Conservation (phyloP, 106 monocot genomes). For the Triglochin maritima region DNA sequence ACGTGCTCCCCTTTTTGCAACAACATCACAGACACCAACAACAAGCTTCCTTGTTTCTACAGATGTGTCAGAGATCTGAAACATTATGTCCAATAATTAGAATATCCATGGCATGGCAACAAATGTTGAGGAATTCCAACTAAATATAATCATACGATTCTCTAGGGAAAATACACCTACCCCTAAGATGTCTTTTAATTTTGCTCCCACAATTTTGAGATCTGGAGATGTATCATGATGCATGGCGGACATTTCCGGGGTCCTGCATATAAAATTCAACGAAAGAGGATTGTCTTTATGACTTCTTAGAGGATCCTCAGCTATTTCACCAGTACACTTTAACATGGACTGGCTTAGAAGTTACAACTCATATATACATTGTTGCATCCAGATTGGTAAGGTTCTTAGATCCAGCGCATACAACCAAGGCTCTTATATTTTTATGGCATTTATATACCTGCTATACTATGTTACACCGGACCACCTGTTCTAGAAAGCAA, state of each 20-base stretch:
- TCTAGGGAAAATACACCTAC: slow-evolving; percentile 20
- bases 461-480: too few relatives aligned
- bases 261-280: slow-evolving; percentile 36
- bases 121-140: not conserved
- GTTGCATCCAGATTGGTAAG: too few relatives aligned
- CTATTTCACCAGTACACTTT: too few relatives aligned
- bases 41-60: slow-evolving; percentile 58
- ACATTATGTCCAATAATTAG: not conserved
- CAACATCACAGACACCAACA: slow-evolving; percentile 52
- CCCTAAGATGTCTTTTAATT: slow-evolving; percentile 68
- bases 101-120: not conserved
- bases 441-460: too few relatives aligned
- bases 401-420: too few relatives aligned
- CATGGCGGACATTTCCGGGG: slow-evolving; percentile 94
- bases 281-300: not conserved
- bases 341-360: too few relatives aligned
- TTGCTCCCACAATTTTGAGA: slow-evolving; percentile 59
- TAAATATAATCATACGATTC: not conserved
- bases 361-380: too few relatives aligned
- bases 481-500: too few relatives aligned
- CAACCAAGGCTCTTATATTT: too few relatives aligned
- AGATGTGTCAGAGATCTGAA: slow-evolving; percentile 42
- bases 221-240: slow-evolving; percentile 84
- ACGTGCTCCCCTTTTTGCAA: slow-evolving; percentile 63
- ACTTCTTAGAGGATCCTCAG: too few relatives aligned